Evolutionary conservation across 2,329 filamentous ascomycete species (phyloP), one percentile per base, ranked within the genome.

Genomic region (Fusarium coffeatum): DNA sequence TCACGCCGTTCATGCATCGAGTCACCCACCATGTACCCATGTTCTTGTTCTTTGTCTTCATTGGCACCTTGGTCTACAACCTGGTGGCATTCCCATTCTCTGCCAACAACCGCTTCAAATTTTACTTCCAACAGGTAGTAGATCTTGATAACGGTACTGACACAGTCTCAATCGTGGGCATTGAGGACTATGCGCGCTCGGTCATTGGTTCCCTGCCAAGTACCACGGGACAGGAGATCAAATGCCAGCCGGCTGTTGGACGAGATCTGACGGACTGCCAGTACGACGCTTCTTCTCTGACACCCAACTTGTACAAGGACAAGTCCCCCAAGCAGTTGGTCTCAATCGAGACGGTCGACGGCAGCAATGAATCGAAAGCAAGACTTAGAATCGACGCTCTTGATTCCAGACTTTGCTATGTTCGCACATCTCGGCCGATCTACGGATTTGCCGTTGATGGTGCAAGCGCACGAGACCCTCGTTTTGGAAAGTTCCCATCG

Each of bases 31-130:
- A 97, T 64, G 79, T 98, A 6, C 94, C 96, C 0, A 82, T 91
- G 0, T 90, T 97, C 73, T 80, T 98, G 18, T 84, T 97, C 28
- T 77, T 90, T 15, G 82, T 97, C 11, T 93, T 94, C 66, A 76
- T 88, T 25, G 92, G 86, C 30, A 97, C 93, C 2, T 81, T 97
- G 28, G 86, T 94, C 59, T 98, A 97, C 83, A 97, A 97, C 76
- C 87, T 98, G 7, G 81, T 88, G 4, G 93, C 92, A 3, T 98
- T 97, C 79, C 96, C 96, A 0, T 98, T 98, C 80, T 96, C 93
- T 1, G 82, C 87, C 23, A 86, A 89, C 63, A 92, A 90, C 77
- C 88, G 93, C 40, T 89, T 97, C 79, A 98, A 98, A 80, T 85
- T 95, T 49, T 97, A 90, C 79, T 98, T 98, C 78, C 84, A 92